These are phyloP conservation scores for Tieghemostelium lacteum DNA, from an alignment of 78 protist genomes.

Conservation along the genomic window DNA sequence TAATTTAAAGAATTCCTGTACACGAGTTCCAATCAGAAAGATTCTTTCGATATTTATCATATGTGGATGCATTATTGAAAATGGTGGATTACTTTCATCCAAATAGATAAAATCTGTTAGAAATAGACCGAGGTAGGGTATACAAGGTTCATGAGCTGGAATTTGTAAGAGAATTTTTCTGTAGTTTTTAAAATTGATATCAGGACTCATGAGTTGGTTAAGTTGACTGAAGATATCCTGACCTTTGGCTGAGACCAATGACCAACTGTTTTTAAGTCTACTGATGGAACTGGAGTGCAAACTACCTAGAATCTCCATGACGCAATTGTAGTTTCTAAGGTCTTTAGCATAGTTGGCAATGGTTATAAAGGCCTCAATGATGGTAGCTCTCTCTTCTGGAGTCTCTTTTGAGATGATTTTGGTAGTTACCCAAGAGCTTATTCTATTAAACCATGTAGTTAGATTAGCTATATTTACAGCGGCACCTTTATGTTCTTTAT, in stretches of 20 bases:
- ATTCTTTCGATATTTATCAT: conserved; percentile 75
- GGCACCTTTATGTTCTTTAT: conserved; percentile 29
- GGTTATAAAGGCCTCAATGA: conserved; percentile 71
- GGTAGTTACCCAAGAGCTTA: conserved; percentile 76
- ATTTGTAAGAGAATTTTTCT: conserved; percentile 33
- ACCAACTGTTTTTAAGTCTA: conserved; percentile 73
- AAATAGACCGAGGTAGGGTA: conserved; percentile 72
- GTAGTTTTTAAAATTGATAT: conserved; percentile 59
- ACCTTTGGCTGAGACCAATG: conserved; percentile 61
- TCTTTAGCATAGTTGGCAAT: conserved; percentile 73
- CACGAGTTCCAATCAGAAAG: conserved; percentile 40
- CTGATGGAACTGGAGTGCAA: conserved; percentile 66
- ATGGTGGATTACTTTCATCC: conserved; percentile 65
- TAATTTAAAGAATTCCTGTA: conserved; percentile 70
- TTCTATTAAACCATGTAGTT: conserved; percentile 67
- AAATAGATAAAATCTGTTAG: conserved; percentile 65
- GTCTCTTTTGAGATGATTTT: conserved; percentile 81
- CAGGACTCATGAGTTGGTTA: conserved; percentile 49
- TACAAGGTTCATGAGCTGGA: conserved; percentile 64
- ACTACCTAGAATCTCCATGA: conserved; percentile 79
- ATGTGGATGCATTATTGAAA: neutral
- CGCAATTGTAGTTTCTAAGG: conserved; percentile 74
- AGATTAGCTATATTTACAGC: conserved; percentile 57
- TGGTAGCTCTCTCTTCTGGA: conserved; percentile 75
- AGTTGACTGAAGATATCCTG: conserved; percentile 44